Conservation (phyloP, 2,329 filamentous ascomycete species). For the Penicillium sp. region DNA sequence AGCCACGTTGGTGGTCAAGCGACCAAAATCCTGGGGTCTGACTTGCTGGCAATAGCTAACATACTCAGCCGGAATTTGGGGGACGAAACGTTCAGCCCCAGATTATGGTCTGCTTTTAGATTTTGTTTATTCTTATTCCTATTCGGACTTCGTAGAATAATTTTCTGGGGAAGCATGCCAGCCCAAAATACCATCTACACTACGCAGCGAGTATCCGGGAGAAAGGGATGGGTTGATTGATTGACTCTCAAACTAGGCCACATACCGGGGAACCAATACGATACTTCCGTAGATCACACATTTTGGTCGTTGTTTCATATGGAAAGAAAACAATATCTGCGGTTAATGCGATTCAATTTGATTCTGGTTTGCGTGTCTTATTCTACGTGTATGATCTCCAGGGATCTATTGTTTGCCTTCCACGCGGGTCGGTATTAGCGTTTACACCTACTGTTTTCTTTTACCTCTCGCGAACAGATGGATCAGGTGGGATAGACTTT, state of each 20-base stretch:
- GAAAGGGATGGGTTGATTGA: constrained; percentile 23
- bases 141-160: not conserved
- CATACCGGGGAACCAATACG: constrained; percentile 32
- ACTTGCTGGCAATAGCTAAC: not conserved
- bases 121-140: not conserved
- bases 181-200: constrained; percentile 1
- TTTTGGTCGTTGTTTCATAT: constrained; percentile 1
- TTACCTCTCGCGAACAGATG: not conserved
- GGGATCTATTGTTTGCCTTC: not conserved
- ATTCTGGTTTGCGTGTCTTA: not conserved
- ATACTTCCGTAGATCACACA: constrained; percentile 26
- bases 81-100: constrained; percentile 2
- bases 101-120: not conserved
- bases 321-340: not conserved
- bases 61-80: not conserved
- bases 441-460: not conserved
- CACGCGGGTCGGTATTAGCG: not conserved
- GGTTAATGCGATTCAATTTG: not conserved
- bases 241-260: constrained; percentile 19
- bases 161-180: constrained; percentile 1
- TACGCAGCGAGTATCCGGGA: constrained; percentile 25
- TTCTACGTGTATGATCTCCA: not conserved
- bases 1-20: constrained; percentile 14
- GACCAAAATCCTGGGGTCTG: constrained; percentile 1
- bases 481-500: constrained; percentile 14